These are phyloP conservation scores for Backusella luteola DNA, from an alignment of 192 early-diverging fungal genomes.

Conservation along the genomic window DNA sequence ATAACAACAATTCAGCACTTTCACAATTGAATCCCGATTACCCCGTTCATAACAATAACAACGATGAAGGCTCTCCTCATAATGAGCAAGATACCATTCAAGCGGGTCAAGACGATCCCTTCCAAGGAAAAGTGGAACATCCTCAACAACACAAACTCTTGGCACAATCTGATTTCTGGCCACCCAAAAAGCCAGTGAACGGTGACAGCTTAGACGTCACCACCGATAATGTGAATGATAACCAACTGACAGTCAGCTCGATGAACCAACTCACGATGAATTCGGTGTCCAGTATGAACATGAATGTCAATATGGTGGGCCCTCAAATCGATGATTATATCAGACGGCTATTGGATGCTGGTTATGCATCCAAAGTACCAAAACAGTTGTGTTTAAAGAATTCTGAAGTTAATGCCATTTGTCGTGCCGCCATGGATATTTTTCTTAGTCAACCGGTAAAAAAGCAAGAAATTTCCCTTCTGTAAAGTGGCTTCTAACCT, in stretches of 20 bases:
- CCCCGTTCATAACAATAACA: constrained; percentile 15
- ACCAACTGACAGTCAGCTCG: constrained; percentile 38
- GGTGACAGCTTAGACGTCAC: neutral
- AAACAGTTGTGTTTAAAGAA: constrained; percentile 85
- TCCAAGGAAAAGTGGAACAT: constrained; percentile 24
- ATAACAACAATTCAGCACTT: neutral
- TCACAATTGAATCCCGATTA: constrained; percentile 35
- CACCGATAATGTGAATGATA: constrained; percentile 11
- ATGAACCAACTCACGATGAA: constrained; percentile 32
- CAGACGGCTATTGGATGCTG: constrained; percentile 74
- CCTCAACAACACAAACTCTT: constrained; percentile 27
- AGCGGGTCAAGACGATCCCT: constrained; percentile 15
- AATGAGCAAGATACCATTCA: constrained; percentile 10
- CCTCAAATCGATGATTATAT: constrained; percentile 85
- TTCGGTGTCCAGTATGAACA: constrained; percentile 35
- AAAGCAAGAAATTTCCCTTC: neutral
- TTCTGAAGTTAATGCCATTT: constrained; percentile 83
- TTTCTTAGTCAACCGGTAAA: constrained; percentile 81
- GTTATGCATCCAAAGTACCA: constrained; percentile 68
- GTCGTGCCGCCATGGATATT: constrained; percentile 82
- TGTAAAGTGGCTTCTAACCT: neutral
- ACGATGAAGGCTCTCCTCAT: neutral
- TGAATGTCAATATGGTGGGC: constrained; percentile 8
- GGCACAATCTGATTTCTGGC: constrained; percentile 29
- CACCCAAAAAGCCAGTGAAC: constrained; percentile 1